Conservation (phyloP, 345 rosid genomes). For the Viola odorata region DNA sequence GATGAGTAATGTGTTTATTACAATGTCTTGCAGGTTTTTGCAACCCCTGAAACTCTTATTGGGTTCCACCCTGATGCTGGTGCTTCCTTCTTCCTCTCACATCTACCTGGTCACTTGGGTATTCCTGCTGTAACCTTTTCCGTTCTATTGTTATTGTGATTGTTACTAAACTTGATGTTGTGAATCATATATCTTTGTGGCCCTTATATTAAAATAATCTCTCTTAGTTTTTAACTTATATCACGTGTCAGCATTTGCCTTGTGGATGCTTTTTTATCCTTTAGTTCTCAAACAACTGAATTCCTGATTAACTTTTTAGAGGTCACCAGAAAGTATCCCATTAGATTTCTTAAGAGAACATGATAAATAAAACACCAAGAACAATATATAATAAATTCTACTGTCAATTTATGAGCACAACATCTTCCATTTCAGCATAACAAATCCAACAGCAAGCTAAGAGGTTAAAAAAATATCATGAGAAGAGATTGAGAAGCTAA, state of each 20-base stretch:
- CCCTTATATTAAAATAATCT: not conserved
- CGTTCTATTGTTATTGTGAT: not conserved
- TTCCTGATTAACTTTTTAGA: too few species aligned
- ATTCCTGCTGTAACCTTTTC: constrained; percentile 13
- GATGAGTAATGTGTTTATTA: too few species aligned
- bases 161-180: not conserved
- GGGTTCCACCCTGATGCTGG: constrained; percentile 99
- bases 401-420: too few species aligned
- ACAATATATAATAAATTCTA: too few species aligned
- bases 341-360: too few species aligned
- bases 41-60: constrained; percentile 89
- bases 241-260: not conserved
- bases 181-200: not conserved
- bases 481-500: too few species aligned
- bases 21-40: constrained; percentile 56
- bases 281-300: not conserved
- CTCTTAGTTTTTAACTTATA: not conserved
- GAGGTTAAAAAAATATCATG: too few species aligned
- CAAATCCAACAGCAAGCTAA: too few species aligned
- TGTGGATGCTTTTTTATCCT: not conserved
- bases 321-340: too few species aligned
- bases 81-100: constrained; percentile 86
- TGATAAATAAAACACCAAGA: too few species aligned
- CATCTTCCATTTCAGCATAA: too few species aligned
- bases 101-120: constrained; percentile 84